Conservation (phyloP, 2,329 filamentous ascomycete species). For the Xylaria sp. region DNA sequence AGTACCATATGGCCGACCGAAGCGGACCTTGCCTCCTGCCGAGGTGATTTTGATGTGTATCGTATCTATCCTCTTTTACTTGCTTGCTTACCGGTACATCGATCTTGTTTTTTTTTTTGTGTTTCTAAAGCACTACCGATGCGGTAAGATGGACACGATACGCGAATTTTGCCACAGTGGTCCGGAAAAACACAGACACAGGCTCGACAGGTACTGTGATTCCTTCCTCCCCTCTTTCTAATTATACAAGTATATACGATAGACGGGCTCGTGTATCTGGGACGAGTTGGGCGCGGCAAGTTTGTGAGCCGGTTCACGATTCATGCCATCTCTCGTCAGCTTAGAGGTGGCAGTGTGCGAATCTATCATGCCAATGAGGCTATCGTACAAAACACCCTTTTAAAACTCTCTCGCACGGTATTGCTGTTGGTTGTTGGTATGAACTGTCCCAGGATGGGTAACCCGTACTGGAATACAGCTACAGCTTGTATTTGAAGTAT, state of each 20-base stretch:
- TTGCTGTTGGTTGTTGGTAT: not conserved
- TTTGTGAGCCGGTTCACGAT: slow-evolving; percentile 21
- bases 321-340: slow-evolving; percentile 32
- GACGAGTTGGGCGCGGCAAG: slow-evolving; percentile 23
- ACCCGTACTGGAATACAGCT: no score
- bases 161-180: slow-evolving; percentile 21
- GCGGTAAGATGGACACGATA: slow-evolving; percentile 21
- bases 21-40: slow-evolving; percentile 28
- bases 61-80: not conserved
- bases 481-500: no score
- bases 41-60: slow-evolving; percentile 8
- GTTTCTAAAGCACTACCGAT: not conserved
- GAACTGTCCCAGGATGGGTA: not conserved
- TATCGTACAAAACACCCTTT: not conserved
- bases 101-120: not conserved
- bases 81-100: no score
- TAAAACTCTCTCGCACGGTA: not conserved
- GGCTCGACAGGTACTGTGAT: not conserved
- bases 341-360: slow-evolving; percentile 22
- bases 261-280: slow-evolving; percentile 22
- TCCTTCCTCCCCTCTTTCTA: not conserved
- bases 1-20: not conserved
- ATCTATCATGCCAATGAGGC: not conserved
- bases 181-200: not conserved
- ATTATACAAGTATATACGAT: no score